phyloP scores from a whole-genome alignment of 1,139 yeast genomes.

The Kodamaea alishanica region DNA sequence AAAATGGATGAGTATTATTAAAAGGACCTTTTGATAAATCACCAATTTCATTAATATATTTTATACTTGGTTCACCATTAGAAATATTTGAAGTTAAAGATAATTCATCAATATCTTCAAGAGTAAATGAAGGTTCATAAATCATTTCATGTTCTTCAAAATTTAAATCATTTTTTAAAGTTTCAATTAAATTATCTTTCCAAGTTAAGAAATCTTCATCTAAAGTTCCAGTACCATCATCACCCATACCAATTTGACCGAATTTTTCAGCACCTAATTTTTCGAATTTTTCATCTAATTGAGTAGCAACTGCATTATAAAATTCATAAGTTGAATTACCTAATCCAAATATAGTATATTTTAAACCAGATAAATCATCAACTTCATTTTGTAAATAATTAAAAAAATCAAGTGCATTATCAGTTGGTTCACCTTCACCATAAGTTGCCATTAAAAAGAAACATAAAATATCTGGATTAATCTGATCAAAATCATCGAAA shows the following conservation, averaged over 20 bases:
- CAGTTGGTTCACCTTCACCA: constrained; percentile 99
- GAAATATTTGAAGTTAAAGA: constrained; percentile 50
- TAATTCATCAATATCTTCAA: constrained; percentile 32
- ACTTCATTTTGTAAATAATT: constrained; percentile 58
- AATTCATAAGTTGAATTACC: constrained; percentile 94
- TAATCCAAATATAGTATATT: constrained; percentile 77
- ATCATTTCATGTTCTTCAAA: constrained; percentile 72
- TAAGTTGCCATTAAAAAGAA: constrained; percentile 86
- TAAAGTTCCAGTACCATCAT: constrained; percentile 90
- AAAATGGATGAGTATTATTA: constrained; percentile 76
- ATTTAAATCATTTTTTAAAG: constrained; percentile 60
- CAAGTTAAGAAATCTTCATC: constrained; percentile 93
- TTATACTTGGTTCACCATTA: constrained; percentile 78
- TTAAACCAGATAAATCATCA: constrained; percentile 58
- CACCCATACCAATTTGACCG: constrained; percentile 84
- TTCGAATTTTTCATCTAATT: constrained; percentile 45
- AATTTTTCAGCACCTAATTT: constrained; percentile 68
- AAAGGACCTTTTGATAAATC: constrained; percentile 70
- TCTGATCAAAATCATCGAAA: constrained; percentile 64
- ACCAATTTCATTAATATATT: constrained; percentile 47
- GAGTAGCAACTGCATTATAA: constrained; percentile 79
- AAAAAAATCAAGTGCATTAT: constrained; percentile 75
- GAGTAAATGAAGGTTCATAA: constrained; percentile 70
- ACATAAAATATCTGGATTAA: constrained; percentile 50
- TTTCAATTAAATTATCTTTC: constrained; percentile 76